These are phyloP conservation scores for Podospora conica DNA, from an alignment of 495 filamentous ascomycete genomes.

Conservation along the genomic window DNA sequence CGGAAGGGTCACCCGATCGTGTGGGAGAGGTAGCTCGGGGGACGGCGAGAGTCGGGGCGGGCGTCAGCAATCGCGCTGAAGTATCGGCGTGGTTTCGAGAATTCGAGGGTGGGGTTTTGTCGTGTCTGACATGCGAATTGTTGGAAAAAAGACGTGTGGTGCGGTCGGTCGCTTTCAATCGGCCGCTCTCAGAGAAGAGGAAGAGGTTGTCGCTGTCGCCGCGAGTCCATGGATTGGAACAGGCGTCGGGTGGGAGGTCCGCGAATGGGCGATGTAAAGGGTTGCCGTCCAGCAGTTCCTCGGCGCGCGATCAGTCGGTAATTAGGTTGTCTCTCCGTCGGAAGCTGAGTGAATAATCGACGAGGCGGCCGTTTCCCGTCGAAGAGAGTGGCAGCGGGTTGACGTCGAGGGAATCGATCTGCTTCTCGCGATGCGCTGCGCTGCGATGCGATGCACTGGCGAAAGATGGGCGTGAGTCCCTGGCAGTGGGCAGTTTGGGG, in stretches of 20 bases:
- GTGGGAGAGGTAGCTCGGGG: background rate
- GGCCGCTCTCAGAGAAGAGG: conserved; percentile 4
- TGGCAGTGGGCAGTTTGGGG: background rate
- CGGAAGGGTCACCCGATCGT: conserved; percentile 11
- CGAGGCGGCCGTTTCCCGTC: conserved; percentile 9
- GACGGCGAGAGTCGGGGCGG: background rate
- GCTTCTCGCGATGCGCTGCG: conserved; percentile 12
- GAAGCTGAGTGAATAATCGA: background rate
- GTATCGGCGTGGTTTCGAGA: conserved; percentile 16
- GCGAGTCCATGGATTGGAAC: background rate
- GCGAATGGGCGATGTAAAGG: background rate
- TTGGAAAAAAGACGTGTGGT: background rate
- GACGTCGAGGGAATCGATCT: conserved; percentile 1
- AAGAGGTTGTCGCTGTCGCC: no score
- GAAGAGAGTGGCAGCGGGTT: conserved; percentile 11
- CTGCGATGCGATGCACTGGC: conserved; percentile 21
- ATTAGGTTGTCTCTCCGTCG: background rate
- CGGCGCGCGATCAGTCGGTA: background rate
- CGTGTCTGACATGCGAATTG: background rate
- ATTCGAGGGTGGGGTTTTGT: conserved; percentile 8
- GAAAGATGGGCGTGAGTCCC: background rate
- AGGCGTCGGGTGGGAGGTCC: background rate
- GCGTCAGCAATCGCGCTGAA: background rate
- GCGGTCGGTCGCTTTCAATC: no score
- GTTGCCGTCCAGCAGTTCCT: background rate